These are phyloP conservation scores for Cercospora zeina DNA, from an alignment of 2,329 filamentous ascomycete genomes.

Conservation along the genomic window DNA sequence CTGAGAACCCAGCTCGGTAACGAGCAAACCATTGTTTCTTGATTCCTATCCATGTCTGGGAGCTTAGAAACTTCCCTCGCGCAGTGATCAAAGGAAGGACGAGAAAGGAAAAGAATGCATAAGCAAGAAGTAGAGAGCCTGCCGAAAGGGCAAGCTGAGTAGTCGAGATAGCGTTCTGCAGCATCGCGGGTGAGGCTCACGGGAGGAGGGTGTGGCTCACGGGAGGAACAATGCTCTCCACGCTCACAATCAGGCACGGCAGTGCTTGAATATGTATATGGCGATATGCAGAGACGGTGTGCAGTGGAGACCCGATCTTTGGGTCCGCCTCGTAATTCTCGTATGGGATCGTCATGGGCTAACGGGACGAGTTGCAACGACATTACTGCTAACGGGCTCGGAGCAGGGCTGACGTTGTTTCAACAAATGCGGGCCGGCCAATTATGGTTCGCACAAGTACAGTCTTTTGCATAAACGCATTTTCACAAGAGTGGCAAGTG, in stretches of 20 bases:
- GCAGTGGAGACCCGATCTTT: background rate
- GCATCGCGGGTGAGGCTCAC: constrained; percentile 9
- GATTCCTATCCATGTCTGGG: constrained; percentile 25
- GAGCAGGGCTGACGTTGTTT: constrained; percentile 1
- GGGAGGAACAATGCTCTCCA: background rate
- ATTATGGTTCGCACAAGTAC: background rate
- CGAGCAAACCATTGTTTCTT: constrained; percentile 25
- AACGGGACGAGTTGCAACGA: background rate
- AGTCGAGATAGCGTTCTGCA: constrained; percentile 15
- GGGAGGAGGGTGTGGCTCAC: constrained; percentile 1
- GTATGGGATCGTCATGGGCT: constrained; percentile 16
- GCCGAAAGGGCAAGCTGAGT: constrained; percentile 18
- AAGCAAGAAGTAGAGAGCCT: constrained; percentile 19
- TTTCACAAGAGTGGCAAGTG: background rate
- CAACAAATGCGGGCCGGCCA: background rate
- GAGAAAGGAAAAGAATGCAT: constrained; percentile 17
- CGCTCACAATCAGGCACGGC: background rate
- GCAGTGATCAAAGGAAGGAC: constrained; percentile 21
- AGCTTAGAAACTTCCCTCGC: constrained; percentile 20
- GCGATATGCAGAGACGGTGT: background rate
- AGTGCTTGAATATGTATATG: constrained; percentile 9
- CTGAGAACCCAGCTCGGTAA: constrained; percentile 21
- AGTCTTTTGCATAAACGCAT: background rate
- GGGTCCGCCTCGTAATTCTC: constrained; percentile 19
- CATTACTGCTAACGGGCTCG: background rate